A percentile compares a stretch with the other conserved stretches of the same genome.
These are phyloP conservation scores for Geotrichum reessii DNA, from an alignment of 1,139 yeast species.

Conservation along the genomic window DNA sequence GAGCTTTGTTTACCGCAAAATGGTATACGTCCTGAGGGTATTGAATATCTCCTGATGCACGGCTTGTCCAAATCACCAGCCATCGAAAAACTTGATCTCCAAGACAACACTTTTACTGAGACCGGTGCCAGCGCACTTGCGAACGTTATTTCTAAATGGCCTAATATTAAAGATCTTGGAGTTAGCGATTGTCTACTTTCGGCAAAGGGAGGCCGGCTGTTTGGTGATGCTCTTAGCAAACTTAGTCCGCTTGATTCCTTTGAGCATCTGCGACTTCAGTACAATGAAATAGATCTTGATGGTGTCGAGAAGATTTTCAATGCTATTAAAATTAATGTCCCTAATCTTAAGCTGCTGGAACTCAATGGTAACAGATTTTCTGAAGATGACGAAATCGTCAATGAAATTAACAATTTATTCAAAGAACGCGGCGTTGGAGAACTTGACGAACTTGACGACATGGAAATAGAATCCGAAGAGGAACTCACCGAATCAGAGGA, in stretches of 20 bases:
- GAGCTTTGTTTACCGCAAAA: slow-evolving; percentile 83
- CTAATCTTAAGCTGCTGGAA: slow-evolving; percentile 61
- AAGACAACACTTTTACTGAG: slow-evolving; percentile 90
- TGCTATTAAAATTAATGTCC: slow-evolving; percentile 51
- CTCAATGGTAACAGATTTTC: slow-evolving; percentile 87
- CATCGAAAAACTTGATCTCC: slow-evolving; percentile 72
- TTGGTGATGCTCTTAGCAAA: slow-evolving; percentile 39
- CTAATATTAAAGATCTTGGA: slow-evolving; percentile 63
- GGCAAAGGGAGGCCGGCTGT: slow-evolving; percentile 59
- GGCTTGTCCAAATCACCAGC: slow-evolving; percentile 62
- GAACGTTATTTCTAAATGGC: slow-evolving; percentile 51
- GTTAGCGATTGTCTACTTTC: slow-evolving; percentile 86
- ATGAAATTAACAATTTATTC: slow-evolving; percentile 54
- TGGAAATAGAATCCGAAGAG: slow-evolving; percentile 84
- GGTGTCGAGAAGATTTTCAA: slow-evolving; percentile 54
- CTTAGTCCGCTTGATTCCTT: slow-evolving; percentile 36
- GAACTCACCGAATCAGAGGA: slow-evolving; percentile 73
- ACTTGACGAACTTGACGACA: slow-evolving; percentile 85
- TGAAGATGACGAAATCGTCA: slow-evolving; percentile 62
- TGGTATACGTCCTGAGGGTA: slow-evolving; percentile 93
- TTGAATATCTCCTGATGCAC: slow-evolving; percentile 62
- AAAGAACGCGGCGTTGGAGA: slow-evolving; percentile 74
- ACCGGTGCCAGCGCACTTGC: slow-evolving; percentile 75
- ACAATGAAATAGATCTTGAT: slow-evolving; percentile 73
- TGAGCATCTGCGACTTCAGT: slow-evolving; percentile 67